Evolutionary conservation across 164 flowering plant genomes (phyloP).

Genomic region (Tetrastigma voinierianum): DNA sequence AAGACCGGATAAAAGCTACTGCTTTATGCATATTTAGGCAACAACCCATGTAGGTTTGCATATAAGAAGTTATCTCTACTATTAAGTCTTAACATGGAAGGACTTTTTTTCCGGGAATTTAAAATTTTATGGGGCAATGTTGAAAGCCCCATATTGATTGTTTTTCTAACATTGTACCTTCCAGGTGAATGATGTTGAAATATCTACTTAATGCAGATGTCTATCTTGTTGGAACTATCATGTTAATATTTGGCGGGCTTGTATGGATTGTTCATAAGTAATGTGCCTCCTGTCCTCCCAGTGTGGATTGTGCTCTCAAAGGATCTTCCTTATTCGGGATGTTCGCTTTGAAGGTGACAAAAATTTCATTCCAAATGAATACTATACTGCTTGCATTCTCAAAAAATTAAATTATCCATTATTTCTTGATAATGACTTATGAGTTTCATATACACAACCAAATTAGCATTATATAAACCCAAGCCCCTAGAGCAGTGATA

Average conservation of each 20-base stretch:
- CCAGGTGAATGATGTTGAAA: background rate
- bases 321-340: conserved; percentile 96
- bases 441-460: too few relatives aligned
- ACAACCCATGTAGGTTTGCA: background rate
- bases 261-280: conserved; percentile 87
- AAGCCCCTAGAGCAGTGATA: too few relatives aligned
- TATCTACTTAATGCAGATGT: conserved; percentile 60
- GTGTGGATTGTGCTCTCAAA: conserved; percentile 71
- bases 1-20: background rate
- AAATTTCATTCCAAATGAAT: background rate
- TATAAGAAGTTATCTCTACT: background rate
- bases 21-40: background rate
- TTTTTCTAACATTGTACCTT: background rate
- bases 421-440: background rate
- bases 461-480: too few relatives aligned
- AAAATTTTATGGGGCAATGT: too few relatives aligned
- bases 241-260: conserved; percentile 95
- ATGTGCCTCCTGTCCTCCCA: conserved; percentile 51
- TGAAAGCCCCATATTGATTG: background rate
- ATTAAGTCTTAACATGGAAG: background rate
- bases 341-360: conserved; percentile 81
- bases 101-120: background rate
- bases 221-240: conserved; percentile 97
- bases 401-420: background rate
- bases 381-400: background rate